These are phyloP conservation scores for Pichia cactophila DNA, from an alignment of 1,139 yeast genomes.

Conservation along the genomic window DNA sequence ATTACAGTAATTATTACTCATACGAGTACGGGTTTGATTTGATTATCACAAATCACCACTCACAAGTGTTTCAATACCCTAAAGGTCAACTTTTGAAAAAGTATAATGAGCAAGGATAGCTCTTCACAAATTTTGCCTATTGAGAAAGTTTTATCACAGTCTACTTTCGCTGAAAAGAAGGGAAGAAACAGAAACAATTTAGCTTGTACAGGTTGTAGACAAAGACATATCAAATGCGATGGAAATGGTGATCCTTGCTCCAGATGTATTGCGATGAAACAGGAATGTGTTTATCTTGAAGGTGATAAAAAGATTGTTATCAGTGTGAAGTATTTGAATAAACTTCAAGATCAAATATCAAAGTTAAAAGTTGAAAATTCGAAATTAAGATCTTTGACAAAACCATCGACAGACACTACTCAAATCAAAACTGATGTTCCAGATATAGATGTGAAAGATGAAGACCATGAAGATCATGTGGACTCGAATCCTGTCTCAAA, in stretches of 20 bases:
- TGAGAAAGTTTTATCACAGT: not conserved
- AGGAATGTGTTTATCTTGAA: constrained; percentile 67
- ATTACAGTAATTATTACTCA: too few species aligned
- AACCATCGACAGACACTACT: constrained; percentile 19
- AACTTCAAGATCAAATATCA: constrained; percentile 57
- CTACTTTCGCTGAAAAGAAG: not conserved
- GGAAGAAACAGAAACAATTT: constrained; percentile 16
- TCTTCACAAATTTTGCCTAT: not conserved
- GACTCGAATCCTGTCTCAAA: not conserved
- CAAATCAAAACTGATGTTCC: not conserved
- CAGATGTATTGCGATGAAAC: constrained; percentile 52
- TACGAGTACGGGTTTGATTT: too few species aligned
- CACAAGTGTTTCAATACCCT: too few species aligned
- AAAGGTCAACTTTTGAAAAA: not conserved
- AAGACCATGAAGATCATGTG: not conserved
- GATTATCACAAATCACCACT: too few species aligned
- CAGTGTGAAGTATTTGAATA: constrained; percentile 63
- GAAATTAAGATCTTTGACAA: constrained; percentile 40
- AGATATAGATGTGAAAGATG: not conserved
- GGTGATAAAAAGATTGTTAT: constrained; percentile 75
- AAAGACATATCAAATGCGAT: constrained; percentile 72
- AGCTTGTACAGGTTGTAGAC: constrained; percentile 61
- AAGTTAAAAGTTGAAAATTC: constrained; percentile 47
- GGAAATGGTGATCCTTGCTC: constrained; percentile 67
- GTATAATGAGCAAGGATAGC: not conserved